Evolutionary conservation across 1,284 basidiomycete species (phyloP).

Genomic region (Melampsora larici-populina): DNA sequence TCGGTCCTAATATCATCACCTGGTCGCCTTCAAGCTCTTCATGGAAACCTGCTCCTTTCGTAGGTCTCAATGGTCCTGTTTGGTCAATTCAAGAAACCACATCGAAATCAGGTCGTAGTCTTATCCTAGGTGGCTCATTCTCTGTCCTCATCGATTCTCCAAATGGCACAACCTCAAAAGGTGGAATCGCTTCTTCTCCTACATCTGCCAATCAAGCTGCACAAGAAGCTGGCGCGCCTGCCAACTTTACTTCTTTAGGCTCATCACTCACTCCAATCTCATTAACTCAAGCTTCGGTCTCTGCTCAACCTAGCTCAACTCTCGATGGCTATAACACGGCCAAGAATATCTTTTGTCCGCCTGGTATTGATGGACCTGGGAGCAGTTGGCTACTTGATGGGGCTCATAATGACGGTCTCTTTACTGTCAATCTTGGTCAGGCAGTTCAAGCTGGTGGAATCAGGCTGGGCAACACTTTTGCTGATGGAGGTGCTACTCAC

Average conservation of each 20-base stretch:
- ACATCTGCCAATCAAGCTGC: conserved; percentile 26
- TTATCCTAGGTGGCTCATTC: conserved; percentile 87
- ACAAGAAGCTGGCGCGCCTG: conserved; percentile 13
- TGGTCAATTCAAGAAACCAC: conserved; percentile 65
- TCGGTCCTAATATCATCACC: conserved; percentile 65
- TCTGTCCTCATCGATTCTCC: conserved; percentile 58
- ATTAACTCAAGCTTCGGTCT: conserved; percentile 60
- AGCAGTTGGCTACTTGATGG: conserved; percentile 81
- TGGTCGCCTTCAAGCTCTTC: conserved; percentile 61
- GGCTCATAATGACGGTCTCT: conserved; percentile 63
- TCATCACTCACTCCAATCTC: conserved; percentile 79
- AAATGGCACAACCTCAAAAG: conserved; percentile 62
- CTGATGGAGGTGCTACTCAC: conserved; percentile 72
- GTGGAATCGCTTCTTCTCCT: conserved; percentile 45
- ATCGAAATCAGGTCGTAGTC: conserved; percentile 67
- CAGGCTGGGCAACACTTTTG: conserved; percentile 84
- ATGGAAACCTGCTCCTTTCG: conserved; percentile 64
- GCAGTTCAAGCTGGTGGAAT: conserved; percentile 72
- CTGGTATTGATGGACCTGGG: conserved; percentile 69
- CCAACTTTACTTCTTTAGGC: conserved; percentile 67
- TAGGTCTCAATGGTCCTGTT: conserved; percentile 76
- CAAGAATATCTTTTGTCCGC: conserved; percentile 75
- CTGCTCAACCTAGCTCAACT: conserved; percentile 70
- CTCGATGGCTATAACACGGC: conserved; percentile 68
- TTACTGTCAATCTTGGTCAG: conserved; percentile 69